Percentiles rank a stretch among this genome's conserved stretches.
Conservation (phyloP, 345 rosid species). For the Aurinia saxatilis region DNA sequence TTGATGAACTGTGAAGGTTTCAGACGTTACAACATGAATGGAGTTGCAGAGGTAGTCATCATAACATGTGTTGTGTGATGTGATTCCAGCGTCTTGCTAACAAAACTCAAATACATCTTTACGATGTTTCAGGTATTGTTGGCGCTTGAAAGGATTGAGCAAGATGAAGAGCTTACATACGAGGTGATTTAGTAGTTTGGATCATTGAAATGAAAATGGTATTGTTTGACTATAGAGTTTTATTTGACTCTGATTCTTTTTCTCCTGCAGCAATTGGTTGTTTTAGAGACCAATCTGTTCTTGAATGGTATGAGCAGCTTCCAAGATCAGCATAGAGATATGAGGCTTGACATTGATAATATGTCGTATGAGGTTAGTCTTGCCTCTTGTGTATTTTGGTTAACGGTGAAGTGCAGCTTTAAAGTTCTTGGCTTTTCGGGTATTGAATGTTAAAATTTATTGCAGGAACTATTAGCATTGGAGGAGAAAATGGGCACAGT, state of each 20-base stretch:
- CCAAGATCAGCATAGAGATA: constrained; percentile 81
- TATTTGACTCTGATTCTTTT: background rate
- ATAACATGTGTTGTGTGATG: background rate
- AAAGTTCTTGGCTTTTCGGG: background rate
- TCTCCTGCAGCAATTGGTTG: constrained; percentile 72
- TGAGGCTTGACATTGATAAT: constrained; percentile 96
- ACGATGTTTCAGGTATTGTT: constrained; percentile 47
- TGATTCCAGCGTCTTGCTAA: background rate
- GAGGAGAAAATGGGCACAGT: constrained; percentile 97
- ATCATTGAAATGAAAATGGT: background rate
- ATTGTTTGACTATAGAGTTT: constrained; percentile 1
- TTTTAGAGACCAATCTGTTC: constrained; percentile 70
- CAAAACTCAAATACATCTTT: background rate
- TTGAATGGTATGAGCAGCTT: constrained; percentile 52
- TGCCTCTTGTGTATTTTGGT: background rate
- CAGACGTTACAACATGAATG: constrained; percentile 61
- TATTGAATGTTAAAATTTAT: background rate
- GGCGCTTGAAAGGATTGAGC: constrained; percentile 88
- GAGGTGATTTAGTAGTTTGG: constrained; percentile 45
- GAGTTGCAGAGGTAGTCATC: constrained; percentile 76
- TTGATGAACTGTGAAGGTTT: constrained; percentile 46
- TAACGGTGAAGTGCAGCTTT: background rate
- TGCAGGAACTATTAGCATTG: constrained; percentile 87
- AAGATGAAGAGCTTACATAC: constrained; percentile 63
- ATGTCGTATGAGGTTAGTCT: constrained; percentile 92